A percentile compares a stretch with the other conserved stretches of the same genome.
Evolutionary conservation across 2,329 filamentous ascomycete genomes (phyloP).

Genomic region (Trichoderma sp.): DNA sequence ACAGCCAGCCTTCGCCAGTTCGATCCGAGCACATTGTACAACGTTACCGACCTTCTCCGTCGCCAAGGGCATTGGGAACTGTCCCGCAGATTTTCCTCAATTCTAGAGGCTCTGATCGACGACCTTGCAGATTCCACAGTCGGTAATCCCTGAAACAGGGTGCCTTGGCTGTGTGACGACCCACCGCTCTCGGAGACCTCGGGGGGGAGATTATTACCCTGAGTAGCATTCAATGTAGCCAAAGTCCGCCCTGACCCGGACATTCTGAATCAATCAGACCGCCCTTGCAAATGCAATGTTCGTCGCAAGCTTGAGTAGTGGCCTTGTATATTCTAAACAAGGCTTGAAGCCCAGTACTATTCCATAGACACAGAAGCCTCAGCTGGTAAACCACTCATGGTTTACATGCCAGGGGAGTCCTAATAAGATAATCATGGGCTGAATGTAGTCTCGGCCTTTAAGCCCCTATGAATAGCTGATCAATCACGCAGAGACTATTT

Average conservation of each 20-base stretch:
- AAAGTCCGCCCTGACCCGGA: not conserved
- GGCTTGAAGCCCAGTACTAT: not conserved
- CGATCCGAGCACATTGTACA: not conserved
- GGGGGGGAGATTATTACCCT: not conserved
- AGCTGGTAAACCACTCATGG: not conserved
- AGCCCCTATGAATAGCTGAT: not conserved
- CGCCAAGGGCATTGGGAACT: not conserved
- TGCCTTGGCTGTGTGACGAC: not conserved
- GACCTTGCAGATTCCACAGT: not conserved
- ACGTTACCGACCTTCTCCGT: not conserved
- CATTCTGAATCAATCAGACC: not conserved
- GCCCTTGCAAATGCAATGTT: not conserved
- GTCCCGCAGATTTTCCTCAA: not conserved
- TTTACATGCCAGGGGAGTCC: not conserved
- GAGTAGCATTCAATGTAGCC: not conserved
- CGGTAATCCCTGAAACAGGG: not conserved
- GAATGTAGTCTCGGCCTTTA: not conserved
- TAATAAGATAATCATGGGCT: accelerated
- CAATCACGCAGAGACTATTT: not conserved
- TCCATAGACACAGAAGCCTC: not conserved
- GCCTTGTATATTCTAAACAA: not conserved
- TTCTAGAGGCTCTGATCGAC: not conserved
- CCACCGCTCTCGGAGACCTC: too few relatives aligned
- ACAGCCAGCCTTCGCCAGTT: not conserved
- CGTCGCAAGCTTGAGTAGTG: not conserved